Conservation (phyloP, 202 grass and related monocot genomes). For the Musa balbisiana region DNA sequence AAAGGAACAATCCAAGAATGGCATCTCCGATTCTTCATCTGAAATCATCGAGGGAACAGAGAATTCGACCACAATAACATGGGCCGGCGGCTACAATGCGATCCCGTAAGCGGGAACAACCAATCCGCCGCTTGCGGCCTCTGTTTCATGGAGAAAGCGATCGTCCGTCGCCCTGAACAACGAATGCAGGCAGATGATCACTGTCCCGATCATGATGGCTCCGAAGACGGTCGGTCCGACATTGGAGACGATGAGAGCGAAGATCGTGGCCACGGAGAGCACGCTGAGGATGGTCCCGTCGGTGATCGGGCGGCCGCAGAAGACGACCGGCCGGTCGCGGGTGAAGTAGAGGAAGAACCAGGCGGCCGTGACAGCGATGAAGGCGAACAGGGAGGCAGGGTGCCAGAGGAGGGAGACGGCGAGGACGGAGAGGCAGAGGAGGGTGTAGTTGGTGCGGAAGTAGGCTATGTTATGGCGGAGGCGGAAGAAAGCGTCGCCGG, state of each 20-base stretch:
- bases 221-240: too few relatives aligned
- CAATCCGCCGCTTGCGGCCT: conserved; percentile 55
- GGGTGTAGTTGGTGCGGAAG: conserved; percentile 82
- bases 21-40: not conserved
- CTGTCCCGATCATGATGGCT: conserved; percentile 42
- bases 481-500: conserved; percentile 44
- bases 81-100: conserved; percentile 1
- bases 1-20: not conserved
- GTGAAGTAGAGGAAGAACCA: conserved; percentile 80
- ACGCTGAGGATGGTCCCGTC: conserved; percentile 65
- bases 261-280: conserved; percentile 59
- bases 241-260: too few relatives aligned
- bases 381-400: conserved; percentile 60
- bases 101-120: conserved; percentile 23
- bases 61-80: too few relatives aligned
- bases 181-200: conserved; percentile 45
- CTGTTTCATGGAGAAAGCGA: conserved; percentile 68
- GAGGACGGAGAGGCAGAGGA: conserved; percentile 37
- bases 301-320: conserved; percentile 60
- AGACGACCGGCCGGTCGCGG: conserved; percentile 36
- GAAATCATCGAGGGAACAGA: too few relatives aligned
- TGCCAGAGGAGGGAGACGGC: conserved; percentile 68
- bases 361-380: conserved; percentile 15
- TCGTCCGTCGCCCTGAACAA: conserved; percentile 62
- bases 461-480: conserved; percentile 64